Base-by-base conservation (phyloP, 176 grass and related monocot genomes). In the Carex scoparia region DNA sequence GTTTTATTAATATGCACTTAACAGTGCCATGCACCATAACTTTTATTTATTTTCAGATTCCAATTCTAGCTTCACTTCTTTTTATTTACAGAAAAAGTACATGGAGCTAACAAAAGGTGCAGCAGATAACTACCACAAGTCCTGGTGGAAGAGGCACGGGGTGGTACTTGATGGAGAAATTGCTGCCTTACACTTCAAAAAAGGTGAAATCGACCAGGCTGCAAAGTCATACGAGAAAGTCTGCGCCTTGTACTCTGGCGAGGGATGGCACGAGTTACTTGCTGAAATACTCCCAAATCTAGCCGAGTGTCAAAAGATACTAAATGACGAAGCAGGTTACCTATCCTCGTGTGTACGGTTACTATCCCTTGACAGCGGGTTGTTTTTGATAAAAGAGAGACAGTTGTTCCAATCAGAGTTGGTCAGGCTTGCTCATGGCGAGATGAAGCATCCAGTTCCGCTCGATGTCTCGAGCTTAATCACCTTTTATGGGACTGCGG, bases 61-160 rank as follows among this genome's bases (percentile, higher is more conserved):
- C 74, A 79, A 79, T 79, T 79, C 5, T 58, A 79, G 49, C 81
- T 8, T 32, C 66, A 88, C 2, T 61, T 86, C 82, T 61, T 74
- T 38, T 31, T 82, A 56, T 89, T 92, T 31, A 54, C 85, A 99
- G 97, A 87, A 85, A 86, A 99, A 87, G 79, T 96, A 99, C 93
- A 94, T 96, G 91, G 97, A 99, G 86, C 87, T 99, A 79, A 99
- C 97, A 79, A 94, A 99, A 94, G 93, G 93, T 32, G 97, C 93
- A 32, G 93, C 93, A 85, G 91, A 99, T 48, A 99, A 96, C 89
- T 99, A 99, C 83, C 93, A 99, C 66, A 91, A 84, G 19, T 99
- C 97, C 53, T 99, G 97, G 97, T 99, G 97, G 97, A 99, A 96
- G 90, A 92, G 97, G 81, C 97, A 99, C 87, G 97, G 97, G 15